Percentiles rank a stretch among this genome's conserved stretches.
Conservation (phyloP, 116 monocot species). For the Cymodocea nodosa region DNA sequence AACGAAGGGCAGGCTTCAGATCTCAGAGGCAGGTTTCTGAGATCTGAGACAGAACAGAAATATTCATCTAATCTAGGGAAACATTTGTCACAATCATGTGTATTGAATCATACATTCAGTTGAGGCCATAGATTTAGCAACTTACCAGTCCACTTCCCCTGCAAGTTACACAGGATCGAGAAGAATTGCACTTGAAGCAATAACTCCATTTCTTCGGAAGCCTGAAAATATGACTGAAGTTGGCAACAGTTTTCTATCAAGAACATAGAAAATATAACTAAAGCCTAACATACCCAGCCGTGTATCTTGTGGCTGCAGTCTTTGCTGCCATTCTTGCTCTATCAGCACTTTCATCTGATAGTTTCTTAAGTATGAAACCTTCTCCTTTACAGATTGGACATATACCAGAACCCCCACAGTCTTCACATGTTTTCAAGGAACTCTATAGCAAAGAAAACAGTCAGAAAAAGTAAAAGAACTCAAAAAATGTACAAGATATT, state of each 20-base stretch:
- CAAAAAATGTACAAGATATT: background rate
- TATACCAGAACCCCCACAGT: conserved; percentile 82
- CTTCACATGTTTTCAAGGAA: conserved; percentile 49
- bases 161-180: conserved; percentile 67
- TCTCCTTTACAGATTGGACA: conserved; percentile 84
- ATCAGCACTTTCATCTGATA: conserved; percentile 60
- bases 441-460: conserved; percentile 37
- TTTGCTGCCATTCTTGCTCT: conserved; percentile 70
- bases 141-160: conserved; percentile 54
- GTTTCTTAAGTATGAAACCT: conserved; percentile 72
- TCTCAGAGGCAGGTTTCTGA: too few relatives aligned
- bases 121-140: background rate
- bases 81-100: too few relatives aligned
- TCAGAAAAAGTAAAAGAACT: conserved; percentile 10
- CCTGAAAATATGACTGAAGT: conserved; percentile 25
- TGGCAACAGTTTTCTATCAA: background rate
- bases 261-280: background rate
- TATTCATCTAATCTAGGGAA: too few relatives aligned
- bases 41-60: too few relatives aligned
- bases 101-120: background rate
- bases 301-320: conserved; percentile 76
- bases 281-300: conserved; percentile 45
- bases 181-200: conserved; percentile 63
- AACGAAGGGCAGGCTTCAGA: too few relatives aligned
- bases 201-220: conserved; percentile 95